Conservation (phyloP, 1,284 basidiomycete species). For the Moniliella sp. region DNA sequence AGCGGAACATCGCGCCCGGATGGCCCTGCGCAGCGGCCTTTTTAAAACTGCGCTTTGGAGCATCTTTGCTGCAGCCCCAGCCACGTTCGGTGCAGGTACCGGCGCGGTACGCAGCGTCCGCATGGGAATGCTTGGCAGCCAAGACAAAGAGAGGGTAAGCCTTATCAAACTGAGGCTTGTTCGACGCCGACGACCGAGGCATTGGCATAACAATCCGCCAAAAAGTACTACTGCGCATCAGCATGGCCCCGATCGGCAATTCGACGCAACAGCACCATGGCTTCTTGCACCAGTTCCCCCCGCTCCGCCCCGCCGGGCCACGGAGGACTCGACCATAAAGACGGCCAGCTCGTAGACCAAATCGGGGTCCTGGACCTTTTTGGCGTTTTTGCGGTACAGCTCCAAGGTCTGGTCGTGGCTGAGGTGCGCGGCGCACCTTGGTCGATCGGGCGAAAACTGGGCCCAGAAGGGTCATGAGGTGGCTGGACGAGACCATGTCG, state of each 20-base stretch:
- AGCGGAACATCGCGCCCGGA: constrained; percentile 95
- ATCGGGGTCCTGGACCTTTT: constrained; percentile 93
- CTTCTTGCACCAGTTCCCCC: constrained; percentile 64
- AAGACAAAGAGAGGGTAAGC: constrained; percentile 87
- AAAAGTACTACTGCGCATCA: constrained; percentile 97
- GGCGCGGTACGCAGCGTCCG: constrained; percentile 81
- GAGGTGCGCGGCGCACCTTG: constrained; percentile 61
- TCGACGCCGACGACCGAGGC: constrained; percentile 59
- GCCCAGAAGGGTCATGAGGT: too few species aligned
- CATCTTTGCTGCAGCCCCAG: constrained; percentile 80
- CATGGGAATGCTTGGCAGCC: constrained; percentile 81
- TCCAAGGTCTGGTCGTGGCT: constrained; percentile 83
- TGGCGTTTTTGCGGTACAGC: constrained; percentile 89
- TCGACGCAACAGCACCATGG: constrained; percentile 59
- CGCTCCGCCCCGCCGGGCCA: too few species aligned
- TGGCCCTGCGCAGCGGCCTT: constrained; percentile 87
- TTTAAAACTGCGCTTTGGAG: constrained; percentile 66
- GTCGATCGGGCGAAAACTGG: too few species aligned
- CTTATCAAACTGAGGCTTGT: constrained; percentile 81
- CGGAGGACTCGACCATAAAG: too few species aligned
- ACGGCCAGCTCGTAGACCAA: constrained; percentile 93
- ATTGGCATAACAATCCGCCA: constrained; percentile 89
- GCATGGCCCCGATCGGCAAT: constrained; percentile 80
- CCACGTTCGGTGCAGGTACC: constrained; percentile 98
- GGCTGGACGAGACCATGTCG: too few species aligned